Conservation (phyloP, 306 rosid species). For the Mimosa bimucronata region DNA sequence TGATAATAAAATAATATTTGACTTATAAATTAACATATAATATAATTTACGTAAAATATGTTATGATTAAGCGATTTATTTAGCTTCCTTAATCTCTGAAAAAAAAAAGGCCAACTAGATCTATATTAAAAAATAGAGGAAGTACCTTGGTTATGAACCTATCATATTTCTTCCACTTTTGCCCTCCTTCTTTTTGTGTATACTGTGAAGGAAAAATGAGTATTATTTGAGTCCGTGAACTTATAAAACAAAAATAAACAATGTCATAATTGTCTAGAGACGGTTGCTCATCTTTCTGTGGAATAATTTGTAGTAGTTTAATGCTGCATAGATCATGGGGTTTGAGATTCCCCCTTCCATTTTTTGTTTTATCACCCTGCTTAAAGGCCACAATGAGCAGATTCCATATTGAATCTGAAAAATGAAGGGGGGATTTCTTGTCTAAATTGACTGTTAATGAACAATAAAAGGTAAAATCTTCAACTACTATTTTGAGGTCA, state of each 20-base stretch:
- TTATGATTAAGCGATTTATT: too few relatives aligned
- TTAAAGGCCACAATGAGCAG: conserved; percentile 2
- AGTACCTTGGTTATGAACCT: too few relatives aligned
- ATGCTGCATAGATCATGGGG: conserved; percentile 19
- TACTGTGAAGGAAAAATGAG: neutral
- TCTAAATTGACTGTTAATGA: neutral
- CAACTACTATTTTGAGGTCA: conserved; percentile 20
- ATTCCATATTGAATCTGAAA: neutral
- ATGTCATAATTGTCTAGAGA: conserved; percentile 15
- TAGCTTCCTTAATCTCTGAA: too few relatives aligned
- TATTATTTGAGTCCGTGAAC: conserved; percentile 10
- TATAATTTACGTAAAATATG: too few relatives aligned
- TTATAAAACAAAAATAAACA: neutral
- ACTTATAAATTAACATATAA: too few relatives aligned
- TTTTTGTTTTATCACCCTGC: neutral
- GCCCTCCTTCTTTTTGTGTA: neutral
- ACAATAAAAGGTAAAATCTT: neutral
- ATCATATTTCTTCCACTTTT: neutral
- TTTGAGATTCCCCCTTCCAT: neutral
- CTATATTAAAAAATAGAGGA: too few relatives aligned
- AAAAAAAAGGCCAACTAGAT: too few relatives aligned
- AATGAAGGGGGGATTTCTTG: neutral
- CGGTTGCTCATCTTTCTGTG: neutral
- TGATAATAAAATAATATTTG: too few relatives aligned
- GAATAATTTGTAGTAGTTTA: neutral